Evolutionary conservation across 768 basidiomycete genomes (phyloP), one percentile per base, ranked within the genome.

Genomic region (Clitopilus passeckerianus): DNA sequence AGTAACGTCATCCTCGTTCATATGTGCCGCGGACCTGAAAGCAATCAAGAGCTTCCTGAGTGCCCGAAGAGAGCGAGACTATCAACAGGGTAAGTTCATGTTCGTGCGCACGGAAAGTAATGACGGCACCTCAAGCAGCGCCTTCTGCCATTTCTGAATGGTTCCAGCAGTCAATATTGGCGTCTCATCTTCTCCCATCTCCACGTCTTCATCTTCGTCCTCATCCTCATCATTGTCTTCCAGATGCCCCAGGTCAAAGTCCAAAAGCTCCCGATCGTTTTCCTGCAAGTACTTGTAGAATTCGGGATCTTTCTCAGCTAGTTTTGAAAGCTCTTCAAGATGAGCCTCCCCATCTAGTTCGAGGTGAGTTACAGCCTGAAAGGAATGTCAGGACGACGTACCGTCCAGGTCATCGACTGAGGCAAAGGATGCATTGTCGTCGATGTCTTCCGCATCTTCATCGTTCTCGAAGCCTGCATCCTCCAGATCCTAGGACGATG

Each of bases 211-310:
- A 9, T 75, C 85, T 16, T 67, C 73, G 9, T 75, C 80, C 7
- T 76, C 78, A 1, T 79, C 83, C 9, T 76, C 81, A 1, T 73
- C 79, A 5, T 74, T 80, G 12, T 68, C 77, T 1, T 71, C 73
- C 1, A 71, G 72, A 22, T 67, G 72, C 57, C 78, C 66, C 0
- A 81, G 75, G 41, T 85, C 77, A 68, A 98, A 98, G 4, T 92
- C 81, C 1, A 99, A 79, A n/a, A 98, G 77, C 58, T 94, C 95
- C 60, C 80, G 77, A 73, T 99, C 97, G 68, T 99, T 95, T 74
- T 98, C 93, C 75, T 95, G 89, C 1, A 99, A 80, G 70, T 95
- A 99, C 74, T 95, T 93, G 87, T 86, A 99, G 76, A 98, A 99
- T 68, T 97, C 96, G n/a, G 96, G 96, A 71, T 99, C 96, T 70